Percentiles rank a stretch among this genome's conserved stretches.
Evolutionary conservation across 2,329 filamentous ascomycete species (phyloP).

Genomic region (Myriangium duriaei): DNA sequence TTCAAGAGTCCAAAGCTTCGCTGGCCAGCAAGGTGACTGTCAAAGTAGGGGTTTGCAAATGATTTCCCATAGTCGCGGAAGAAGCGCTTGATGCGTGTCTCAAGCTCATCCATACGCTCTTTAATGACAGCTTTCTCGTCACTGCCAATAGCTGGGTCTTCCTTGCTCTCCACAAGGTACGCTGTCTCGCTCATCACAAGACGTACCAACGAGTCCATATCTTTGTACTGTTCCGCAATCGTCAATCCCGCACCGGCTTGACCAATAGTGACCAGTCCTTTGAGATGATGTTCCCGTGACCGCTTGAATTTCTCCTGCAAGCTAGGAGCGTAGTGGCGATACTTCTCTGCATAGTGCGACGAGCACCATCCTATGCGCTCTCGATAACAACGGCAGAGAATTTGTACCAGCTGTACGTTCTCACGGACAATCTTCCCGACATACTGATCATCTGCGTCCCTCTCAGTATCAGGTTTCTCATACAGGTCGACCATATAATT

Average conservation of each 20-base stretch:
- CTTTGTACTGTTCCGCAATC: slow-evolving; percentile 49
- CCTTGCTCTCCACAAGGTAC: slow-evolving; percentile 24
- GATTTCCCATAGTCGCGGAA: slow-evolving; percentile 53
- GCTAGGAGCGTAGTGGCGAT: slow-evolving; percentile 35
- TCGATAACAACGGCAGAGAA: slow-evolving; percentile 45
- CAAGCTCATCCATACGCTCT: slow-evolving; percentile 32
- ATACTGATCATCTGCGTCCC: slow-evolving; percentile 22
- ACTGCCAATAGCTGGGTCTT: slow-evolving; percentile 22
- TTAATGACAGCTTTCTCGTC: slow-evolving; percentile 28
- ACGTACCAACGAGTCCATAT: slow-evolving; percentile 50
- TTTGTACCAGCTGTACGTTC: slow-evolving; percentile 41
- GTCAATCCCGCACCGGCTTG: slow-evolving; percentile 45
- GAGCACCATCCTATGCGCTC: slow-evolving; percentile 49
- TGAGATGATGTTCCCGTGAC: slow-evolving; percentile 30
- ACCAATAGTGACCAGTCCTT: slow-evolving; percentile 35
- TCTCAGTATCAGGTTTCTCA: slow-evolving; percentile 18
- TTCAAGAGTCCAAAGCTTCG: slow-evolving; percentile 37
- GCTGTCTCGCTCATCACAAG: slow-evolving; percentile 34
- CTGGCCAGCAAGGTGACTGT: slow-evolving; percentile 34
- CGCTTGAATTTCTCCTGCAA: slow-evolving; percentile 33
- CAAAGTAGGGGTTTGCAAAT: slow-evolving; percentile 69
- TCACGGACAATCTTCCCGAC: slow-evolving; percentile 39
- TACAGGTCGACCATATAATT: slow-evolving; percentile 28
- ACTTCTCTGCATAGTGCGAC: slow-evolving; percentile 38
- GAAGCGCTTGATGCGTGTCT: slow-evolving; percentile 32